These are phyloP conservation scores for Trapa bicornis DNA, from an alignment of 345 rosid species.

Conservation along the genomic window DNA sequence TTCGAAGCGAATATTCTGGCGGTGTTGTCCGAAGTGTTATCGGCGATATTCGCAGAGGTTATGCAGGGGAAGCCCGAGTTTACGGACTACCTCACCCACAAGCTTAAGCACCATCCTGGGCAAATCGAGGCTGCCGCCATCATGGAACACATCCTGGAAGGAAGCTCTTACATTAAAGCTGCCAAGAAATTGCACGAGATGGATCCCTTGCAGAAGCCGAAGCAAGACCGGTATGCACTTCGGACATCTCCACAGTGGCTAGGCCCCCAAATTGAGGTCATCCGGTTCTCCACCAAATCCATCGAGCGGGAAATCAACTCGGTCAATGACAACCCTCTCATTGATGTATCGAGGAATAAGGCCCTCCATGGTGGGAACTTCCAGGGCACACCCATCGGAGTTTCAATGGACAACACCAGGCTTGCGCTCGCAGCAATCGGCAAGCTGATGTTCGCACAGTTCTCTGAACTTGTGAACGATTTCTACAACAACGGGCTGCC, in stretches of 20 bases:
- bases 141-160: constrained; percentile 42
- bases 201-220: constrained; percentile 42
- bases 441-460: constrained; percentile 46
- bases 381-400: constrained; percentile 52
- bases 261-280: constrained; percentile 47
- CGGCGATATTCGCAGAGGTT: constrained; percentile 40
- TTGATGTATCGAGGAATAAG: constrained; percentile 56
- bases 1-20: constrained; percentile 30
- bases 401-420: constrained; percentile 41
- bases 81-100: constrained; percentile 44
- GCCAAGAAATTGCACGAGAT: constrained; percentile 32
- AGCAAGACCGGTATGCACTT: constrained; percentile 43
- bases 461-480: constrained; percentile 61
- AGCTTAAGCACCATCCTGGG: constrained; percentile 48
- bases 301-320: constrained; percentile 48
- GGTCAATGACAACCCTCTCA: constrained; percentile 54
- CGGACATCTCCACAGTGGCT: constrained; percentile 53
- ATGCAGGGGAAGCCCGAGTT: constrained; percentile 45
- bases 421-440: constrained; percentile 38
- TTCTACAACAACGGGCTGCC: constrained; percentile 73
- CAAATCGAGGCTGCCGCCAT: constrained; percentile 55
- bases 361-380: constrained; percentile 66
- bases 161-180: constrained; percentile 30
- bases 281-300: constrained; percentile 29
- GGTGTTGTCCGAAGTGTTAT: constrained; percentile 27